A percentile compares a stretch with the other conserved stretches of the same genome.
phyloP scores from a whole-genome alignment of 2,329 filamentous ascomycete species.

The Monosporascus sp. region DNA sequence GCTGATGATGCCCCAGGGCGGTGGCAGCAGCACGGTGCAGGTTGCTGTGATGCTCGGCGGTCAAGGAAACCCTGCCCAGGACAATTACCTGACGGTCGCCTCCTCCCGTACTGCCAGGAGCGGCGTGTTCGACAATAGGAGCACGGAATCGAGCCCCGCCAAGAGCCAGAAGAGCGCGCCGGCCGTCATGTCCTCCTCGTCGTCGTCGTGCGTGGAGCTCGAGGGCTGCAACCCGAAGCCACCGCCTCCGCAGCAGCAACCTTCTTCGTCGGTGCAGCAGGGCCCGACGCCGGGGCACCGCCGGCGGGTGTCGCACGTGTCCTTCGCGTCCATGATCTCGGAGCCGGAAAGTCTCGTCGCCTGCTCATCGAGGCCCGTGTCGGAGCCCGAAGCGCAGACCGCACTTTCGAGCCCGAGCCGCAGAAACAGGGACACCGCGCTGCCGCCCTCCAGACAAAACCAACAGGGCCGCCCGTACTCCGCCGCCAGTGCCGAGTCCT shows the following conservation, averaged over 20 bases:
- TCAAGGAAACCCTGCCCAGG: not conserved
- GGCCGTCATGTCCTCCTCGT: conserved; percentile 8
- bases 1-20: conserved; percentile 8
- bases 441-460: not conserved
- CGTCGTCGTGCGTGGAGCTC: conserved; percentile 13
- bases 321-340: conserved; percentile 28
- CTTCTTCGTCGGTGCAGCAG: conserved; percentile 3
- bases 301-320: conserved; percentile 28
- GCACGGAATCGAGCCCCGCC: conserved; percentile 20
- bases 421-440: conserved; percentile 2
- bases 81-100: not conserved
- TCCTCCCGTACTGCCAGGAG: not conserved
- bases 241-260: conserved; percentile 2
- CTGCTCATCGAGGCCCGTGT: conserved; percentile 23
- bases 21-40: not conserved
- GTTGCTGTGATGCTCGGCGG: not conserved
- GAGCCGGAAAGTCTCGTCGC: conserved; percentile 39
- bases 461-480: conserved; percentile 16
- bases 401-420: conserved; percentile 42
- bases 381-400: conserved; percentile 30
- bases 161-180: conserved; percentile 27
- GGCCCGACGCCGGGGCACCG: conserved; percentile 14
- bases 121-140: conserved; percentile 1
- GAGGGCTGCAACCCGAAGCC: conserved; percentile 13
- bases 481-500: conserved; percentile 41